Evolutionary conservation across 164 flowering plant species (phyloP), one percentile per base, ranked within the genome.

Genomic region (Cinnamomum chago): DNA sequence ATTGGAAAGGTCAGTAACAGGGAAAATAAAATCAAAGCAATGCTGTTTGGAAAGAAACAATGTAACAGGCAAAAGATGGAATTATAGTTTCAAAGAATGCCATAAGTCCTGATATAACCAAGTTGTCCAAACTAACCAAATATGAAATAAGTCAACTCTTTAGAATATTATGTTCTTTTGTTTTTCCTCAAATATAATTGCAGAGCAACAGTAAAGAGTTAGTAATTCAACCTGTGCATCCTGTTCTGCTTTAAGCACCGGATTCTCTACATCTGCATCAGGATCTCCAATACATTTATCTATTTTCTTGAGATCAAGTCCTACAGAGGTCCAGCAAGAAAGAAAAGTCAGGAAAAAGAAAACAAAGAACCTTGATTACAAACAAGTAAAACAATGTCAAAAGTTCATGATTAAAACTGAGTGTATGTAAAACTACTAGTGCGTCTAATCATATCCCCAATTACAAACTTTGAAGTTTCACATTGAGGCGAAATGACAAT

Each of bases 171-270:
- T 14, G 20, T 55, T 14, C 20, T 55, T 40, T 40, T 6, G 47
- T 30, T 30, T 30, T 30, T 30, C 35, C 35, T 30, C 5, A 30
- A 3, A 30, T 30, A 30, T 30, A 30, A 40, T 18, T 55, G 12
- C 60, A 55, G 60, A 55, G n/a, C 60, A 15, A 55, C 60, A 20
- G 20, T 55, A 55, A 55, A 18, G 66, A 64, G 17, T n/a, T 23
- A 24, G 70, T 22, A 51, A 58, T 0, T 9, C 75, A 81, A 94
- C 98, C 94, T 95, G 98, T 65, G 88, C 78, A 70, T 89, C 94
- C 72, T 95, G 98, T 75, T 93, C 97, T 58, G 87, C 84, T 80
- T 93, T 93, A 55, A 95, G 92, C 68, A 95, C 85, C 69, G 88
- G 84, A 76, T 95, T 95, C 35, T 93, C 97, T 25, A 71, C 80